phyloP scores from a whole-genome alignment of 2,329 filamentous ascomycete species.

The Pyrenochaeta sp. region DNA sequence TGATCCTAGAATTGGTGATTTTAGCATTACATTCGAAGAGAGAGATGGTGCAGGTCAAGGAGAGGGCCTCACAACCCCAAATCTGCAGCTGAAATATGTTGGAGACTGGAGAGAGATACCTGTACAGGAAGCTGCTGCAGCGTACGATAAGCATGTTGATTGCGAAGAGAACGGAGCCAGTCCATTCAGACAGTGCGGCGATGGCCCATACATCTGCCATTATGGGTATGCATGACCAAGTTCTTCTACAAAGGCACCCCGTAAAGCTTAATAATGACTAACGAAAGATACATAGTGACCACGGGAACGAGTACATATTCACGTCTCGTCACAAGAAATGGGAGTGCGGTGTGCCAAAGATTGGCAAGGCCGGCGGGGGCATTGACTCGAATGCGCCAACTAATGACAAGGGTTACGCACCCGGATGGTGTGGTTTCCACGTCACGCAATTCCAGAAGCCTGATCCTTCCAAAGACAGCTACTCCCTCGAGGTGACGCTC shows the following conservation, averaged over 20 bases:
- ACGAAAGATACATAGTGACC: not conserved
- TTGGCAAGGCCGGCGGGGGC: conserved; percentile 4
- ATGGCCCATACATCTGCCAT: conserved; percentile 5
- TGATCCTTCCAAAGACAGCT: conserved; percentile 11
- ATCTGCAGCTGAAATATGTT: conserved; percentile 12
- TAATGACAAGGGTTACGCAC: conserved; percentile 7
- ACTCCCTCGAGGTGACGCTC: conserved; percentile 9
- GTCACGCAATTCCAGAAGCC: conserved; percentile 17
- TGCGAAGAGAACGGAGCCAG: not conserved
- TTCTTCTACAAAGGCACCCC: no score
- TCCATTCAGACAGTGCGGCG: not conserved
- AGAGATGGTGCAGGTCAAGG: conserved; percentile 5
- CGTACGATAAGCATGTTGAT: not conserved
- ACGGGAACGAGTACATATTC: conserved; percentile 1
- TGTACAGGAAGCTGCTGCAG: not conserved
- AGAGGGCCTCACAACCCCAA: conserved; percentile 11
- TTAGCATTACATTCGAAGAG: conserved; percentile 15
- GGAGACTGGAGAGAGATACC: conserved; percentile 8
- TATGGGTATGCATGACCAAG: no score
- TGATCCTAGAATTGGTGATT: conserved; percentile 16
- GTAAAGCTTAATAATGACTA: not conserved
- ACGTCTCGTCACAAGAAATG: conserved; percentile 4
- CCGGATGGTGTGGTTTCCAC: conserved; percentile 11
- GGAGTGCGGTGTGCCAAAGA: conserved; percentile 14
- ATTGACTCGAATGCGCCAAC: conserved; percentile 8